A percentile compares a stretch with the other conserved stretches of the same genome.
These are phyloP conservation scores for Suillus tomentosus DNA, from an alignment of 768 basidiomycete genomes.

Conservation along the genomic window DNA sequence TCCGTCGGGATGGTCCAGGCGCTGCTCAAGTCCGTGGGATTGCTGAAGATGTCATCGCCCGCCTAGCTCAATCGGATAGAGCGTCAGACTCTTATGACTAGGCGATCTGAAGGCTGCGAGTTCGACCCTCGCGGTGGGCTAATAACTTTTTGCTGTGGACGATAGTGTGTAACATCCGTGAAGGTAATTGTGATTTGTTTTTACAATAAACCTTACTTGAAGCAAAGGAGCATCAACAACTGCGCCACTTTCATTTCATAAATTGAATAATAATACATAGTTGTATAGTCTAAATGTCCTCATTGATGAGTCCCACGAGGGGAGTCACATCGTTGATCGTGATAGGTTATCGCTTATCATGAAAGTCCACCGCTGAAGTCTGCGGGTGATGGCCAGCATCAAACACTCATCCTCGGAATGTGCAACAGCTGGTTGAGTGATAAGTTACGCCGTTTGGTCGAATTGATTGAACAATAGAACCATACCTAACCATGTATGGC, in stretches of 20 bases:
- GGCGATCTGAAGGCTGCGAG: constrained; percentile 62
- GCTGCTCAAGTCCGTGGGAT: too few relatives aligned
- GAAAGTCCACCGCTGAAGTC: background rate
- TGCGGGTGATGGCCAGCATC: constrained; percentile 29
- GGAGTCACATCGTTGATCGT: constrained; percentile 7
- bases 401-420: constrained; percentile 62
- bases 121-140: constrained; percentile 68
- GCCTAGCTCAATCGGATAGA: constrained; percentile 72
- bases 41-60: constrained; percentile 33
- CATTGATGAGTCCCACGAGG: background rate
- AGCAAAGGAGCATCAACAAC: background rate
- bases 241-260: constrained; percentile 1
- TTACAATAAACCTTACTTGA: background rate
- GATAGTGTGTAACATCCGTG: background rate
- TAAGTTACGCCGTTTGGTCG: background rate
- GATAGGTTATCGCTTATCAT: constrained; percentile 2
- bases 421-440: constrained; percentile 65
- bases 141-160: constrained; percentile 26
- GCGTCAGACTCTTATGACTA: constrained; percentile 62
- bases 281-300: constrained; percentile 3
- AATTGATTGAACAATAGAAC: constrained; percentile 9
- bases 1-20: background rate
- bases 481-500: constrained; percentile 80
- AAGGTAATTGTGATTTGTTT: background rate
- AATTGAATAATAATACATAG: background rate